Evolutionary conservation across 306 rosid species (phyloP).

Genomic region (Cucumis sativus): DNA sequence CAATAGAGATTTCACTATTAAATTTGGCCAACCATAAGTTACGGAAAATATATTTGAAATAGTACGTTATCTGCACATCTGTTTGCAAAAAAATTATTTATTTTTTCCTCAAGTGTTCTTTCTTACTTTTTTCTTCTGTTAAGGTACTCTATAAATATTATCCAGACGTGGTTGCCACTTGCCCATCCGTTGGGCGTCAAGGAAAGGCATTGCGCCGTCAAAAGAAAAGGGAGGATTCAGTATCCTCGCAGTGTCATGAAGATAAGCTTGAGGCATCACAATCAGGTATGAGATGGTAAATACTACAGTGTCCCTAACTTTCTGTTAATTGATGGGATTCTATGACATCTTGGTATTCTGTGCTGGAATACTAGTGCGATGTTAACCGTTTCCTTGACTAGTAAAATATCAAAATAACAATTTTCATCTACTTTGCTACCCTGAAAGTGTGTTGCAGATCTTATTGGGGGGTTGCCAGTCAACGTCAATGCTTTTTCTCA

Average conservation of each 20-base stretch:
- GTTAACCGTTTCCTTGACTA: neutral
- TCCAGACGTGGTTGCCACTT: constrained; percentile 41
- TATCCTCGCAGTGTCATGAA: constrained; percentile 27
- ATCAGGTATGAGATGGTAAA: constrained; percentile 4
- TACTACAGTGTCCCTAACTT: neutral
- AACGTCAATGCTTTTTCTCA: constrained; percentile 11
- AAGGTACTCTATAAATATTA: constrained; percentile 64
- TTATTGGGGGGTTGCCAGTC: constrained; percentile 10
- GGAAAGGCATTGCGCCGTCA: constrained; percentile 87
- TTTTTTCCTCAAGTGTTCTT: neutral
- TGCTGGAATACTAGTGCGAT: neutral
- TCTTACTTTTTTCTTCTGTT: constrained; percentile 10
- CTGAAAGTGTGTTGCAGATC: constrained; percentile 25
- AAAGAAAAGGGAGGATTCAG: constrained; percentile 29
- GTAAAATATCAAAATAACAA: neutral
- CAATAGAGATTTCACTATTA: neutral
- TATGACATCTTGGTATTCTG: no score
- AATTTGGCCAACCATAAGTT: neutral
- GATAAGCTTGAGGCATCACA: constrained; percentile 8
- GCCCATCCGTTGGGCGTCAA: constrained; percentile 83
- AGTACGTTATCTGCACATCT: neutral
- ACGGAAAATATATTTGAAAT: neutral
- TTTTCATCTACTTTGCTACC: neutral
- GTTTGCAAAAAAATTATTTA: neutral
- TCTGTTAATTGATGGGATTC: neutral